Evolutionary conservation across 495 filamentous ascomycete species (phyloP), one percentile per base, ranked within the genome.

Genomic region (Geopyxis carbonaria): DNA sequence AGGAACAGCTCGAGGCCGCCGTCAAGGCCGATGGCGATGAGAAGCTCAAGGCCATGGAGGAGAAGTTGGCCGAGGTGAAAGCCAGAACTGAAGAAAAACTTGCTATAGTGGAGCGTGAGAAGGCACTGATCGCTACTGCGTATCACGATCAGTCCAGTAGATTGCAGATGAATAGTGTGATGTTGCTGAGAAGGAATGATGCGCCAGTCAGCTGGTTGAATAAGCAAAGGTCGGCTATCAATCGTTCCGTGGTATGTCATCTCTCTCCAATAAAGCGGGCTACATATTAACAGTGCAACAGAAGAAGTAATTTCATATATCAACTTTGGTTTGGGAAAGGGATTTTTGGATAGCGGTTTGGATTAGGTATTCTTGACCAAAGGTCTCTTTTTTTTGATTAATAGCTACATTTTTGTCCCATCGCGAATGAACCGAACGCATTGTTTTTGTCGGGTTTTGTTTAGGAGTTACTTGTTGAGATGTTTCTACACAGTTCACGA

Each of bases 101-200:
- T 44, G 75, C 77, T 48, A 78, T 76, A 41, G 66, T 83, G 31
- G 70, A 80, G 55, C 75, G 79, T 42, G 89, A 97, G 60, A 81
- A 85, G 46, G 65, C 64, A 36, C 72, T 95, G 58, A 83, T 97
- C 43, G 66, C 77, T 22, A 85, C 77, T 2, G 86, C 89, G 8
- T 97, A 82, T 81, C 92, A 93, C 59, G 82, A 93, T 48, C 69
- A 94, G 28, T 70, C 82, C 10, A 73, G 69, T 51, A 68, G 87
- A 27, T 57, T 93, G 45, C 86, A 94, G 61, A 85, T 78, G 59
- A 92, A 86, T 59, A 83, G 78, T 47, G 78, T 93, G 33, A 73
- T 78, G 14, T 59, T 84, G 48, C 78, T 71, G 57, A 66, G 74
- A 53, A 64, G 80, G 47, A 69, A 73, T 33, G 83, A 95, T 51